A percentile compares a stretch with the other conserved stretches of the same genome.
Conservation (phyloP, 805 yeast species). For the Wickerhamiella lipophila region DNA sequence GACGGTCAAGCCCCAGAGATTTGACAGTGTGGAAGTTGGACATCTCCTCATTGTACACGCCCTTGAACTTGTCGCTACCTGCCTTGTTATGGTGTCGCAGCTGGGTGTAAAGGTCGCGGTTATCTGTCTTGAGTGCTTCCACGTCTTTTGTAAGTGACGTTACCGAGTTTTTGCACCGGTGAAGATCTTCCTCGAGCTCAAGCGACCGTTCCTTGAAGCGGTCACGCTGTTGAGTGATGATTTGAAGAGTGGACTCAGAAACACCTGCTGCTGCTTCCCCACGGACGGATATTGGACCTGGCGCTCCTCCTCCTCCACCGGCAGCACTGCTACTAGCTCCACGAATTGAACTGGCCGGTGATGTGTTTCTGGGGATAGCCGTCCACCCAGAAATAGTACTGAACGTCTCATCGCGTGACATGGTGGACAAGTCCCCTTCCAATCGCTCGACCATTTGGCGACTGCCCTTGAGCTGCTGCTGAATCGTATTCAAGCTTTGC, state of each 20-base stretch:
- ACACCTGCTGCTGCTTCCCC: conserved; percentile 12
- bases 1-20: conserved; percentile 61
- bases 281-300: conserved; percentile 13
- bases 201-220: conserved; percentile 72
- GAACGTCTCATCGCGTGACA: conserved; percentile 22
- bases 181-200: conserved; percentile 72
- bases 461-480: conserved; percentile 28
- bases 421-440: conserved; percentile 51
- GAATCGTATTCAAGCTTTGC: conserved; percentile 11
- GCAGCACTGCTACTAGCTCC: conserved; percentile 6
- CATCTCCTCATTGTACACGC: conserved; percentile 58
- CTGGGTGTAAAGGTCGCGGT: conserved; percentile 66
- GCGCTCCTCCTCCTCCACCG: no score
- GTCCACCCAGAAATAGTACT: conserved; percentile 30
- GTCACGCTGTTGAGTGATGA: conserved; percentile 89
- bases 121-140: conserved; percentile 53
- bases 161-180: conserved; percentile 41
- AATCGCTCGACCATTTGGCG: conserved; percentile 43
- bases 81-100: conserved; percentile 30
- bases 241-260: conserved; percentile 21
- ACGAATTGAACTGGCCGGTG: conserved; percentile 26
- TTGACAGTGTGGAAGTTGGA: conserved; percentile 80
- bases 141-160: conserved; percentile 55
- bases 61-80: conserved; percentile 35
- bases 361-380: conserved; percentile 29